phyloP scores from a whole-genome alignment of 345 rosid genomes.

The Sisymbrium altissimum region DNA sequence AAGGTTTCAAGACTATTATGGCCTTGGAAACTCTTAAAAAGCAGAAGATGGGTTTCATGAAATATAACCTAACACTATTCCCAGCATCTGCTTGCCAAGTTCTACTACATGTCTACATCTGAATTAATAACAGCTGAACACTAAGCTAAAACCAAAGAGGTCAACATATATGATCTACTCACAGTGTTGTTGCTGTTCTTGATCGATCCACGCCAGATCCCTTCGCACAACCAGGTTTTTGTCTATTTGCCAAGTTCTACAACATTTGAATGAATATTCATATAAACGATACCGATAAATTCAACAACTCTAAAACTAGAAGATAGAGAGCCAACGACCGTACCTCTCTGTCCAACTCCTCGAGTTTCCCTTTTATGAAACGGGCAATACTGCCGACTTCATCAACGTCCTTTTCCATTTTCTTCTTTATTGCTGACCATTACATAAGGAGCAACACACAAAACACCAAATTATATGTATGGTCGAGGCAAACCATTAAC shows the following conservation, averaged over 20 bases:
- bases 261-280: neutral
- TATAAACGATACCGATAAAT: neutral
- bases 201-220: conserved; percentile 89
- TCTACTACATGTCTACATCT: conserved; percentile 41
- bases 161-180: conserved; percentile 6
- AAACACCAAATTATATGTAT: conserved; percentile 7
- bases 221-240: conserved; percentile 83
- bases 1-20: no score
- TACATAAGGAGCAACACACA: conserved; percentile 14
- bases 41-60: neutral
- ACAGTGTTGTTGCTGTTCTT: conserved; percentile 84
- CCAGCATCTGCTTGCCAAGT: conserved; percentile 53
- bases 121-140: neutral
- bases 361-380: conserved; percentile 62
- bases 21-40: no score
- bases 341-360: conserved; percentile 80
- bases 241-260: conserved; percentile 85
- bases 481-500: neutral
- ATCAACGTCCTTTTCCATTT: conserved; percentile 87
- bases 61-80: no score
- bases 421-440: conserved; percentile 71
- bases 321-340: neutral
- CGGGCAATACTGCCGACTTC: conserved; percentile 92
- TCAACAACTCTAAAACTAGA: neutral
- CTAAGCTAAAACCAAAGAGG: neutral